A percentile compares a stretch with the other conserved stretches of the same genome.
These are phyloP conservation scores for Fusarium pseudocircinatum DNA, from an alignment of 2,329 filamentous ascomycete genomes.

Conservation along the genomic window DNA sequence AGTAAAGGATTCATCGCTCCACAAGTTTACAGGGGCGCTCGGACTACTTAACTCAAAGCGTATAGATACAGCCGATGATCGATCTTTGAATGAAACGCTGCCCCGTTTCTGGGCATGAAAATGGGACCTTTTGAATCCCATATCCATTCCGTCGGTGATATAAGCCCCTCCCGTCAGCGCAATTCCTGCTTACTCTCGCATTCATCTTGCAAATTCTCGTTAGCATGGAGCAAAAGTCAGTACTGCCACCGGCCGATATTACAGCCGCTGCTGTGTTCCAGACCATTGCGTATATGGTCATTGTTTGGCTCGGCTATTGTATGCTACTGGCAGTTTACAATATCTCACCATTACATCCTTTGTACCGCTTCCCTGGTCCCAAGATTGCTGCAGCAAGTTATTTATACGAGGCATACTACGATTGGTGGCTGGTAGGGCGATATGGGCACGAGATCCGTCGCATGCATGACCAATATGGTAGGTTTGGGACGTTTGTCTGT, in stretches of 20 bases:
- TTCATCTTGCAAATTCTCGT: too few relatives aligned
- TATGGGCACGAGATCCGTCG: slow-evolving; percentile 48
- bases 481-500: rapidly evolving
- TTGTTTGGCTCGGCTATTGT: slow-evolving; percentile 45
- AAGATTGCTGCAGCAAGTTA: slow-evolving; percentile 50
- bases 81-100: background rate
- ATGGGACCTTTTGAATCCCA: background rate
- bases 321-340: slow-evolving; percentile 47
- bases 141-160: background rate
- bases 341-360: slow-evolving; percentile 52
- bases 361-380: slow-evolving; percentile 51
- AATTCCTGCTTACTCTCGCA: rapidly evolving
- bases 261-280: background rate
- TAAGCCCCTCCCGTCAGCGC: background rate
- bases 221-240: background rate
- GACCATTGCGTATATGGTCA: slow-evolving; percentile 24
- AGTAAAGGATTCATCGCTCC: background rate
- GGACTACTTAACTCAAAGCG: background rate
- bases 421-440: slow-evolving; percentile 48
- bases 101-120: background rate
- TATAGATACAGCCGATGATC: background rate
- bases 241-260: background rate
- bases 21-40: background rate
- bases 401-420: slow-evolving; percentile 52
- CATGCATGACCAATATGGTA: slow-evolving; percentile 53